Base-by-base conservation (phyloP, 108 stramenopile genomes). In the Cylindrotheca closterium region DNA sequence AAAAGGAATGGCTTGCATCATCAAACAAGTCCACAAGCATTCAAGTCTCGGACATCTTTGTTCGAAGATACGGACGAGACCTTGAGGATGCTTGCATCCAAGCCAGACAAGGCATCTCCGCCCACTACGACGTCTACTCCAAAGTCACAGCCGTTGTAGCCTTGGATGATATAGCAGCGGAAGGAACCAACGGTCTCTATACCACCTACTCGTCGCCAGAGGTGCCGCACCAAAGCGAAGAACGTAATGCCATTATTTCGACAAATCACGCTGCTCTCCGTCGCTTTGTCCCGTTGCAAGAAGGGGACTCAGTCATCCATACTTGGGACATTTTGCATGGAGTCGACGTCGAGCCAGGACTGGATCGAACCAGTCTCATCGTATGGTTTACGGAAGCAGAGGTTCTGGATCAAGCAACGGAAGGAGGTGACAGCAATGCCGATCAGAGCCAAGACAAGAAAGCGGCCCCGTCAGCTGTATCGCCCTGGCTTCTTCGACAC, bases 261-360 rank as follows among this genome's bases (percentile, higher is more conserved):
- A 79, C 80, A 47, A 82, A 82, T 59, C 77, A 82, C 58, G 78
- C 75, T 17, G 77, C 83, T 2, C 67, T 89, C 4, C 63, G 81
- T 22, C 53, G 77, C 30, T 89, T 76, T 55, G 84, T 89, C 54
- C 82, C 85, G 19, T 46, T 89, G 27, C 26, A 66, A 4, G 52
- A 32, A 25, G 88, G 88, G 2, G 85, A 89, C 65, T 83, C 70
- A 15, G 88, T 89, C 10, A 62, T 85, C 3, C 88, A 89, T 47
- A 79, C 88, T 3, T 89, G 73, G 67, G 85, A 89, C 60, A 70
- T 89, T 23, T 51, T 89, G 47, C 88, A 89, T 70, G 88, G 88
- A 8, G 88, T 89, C 8, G 85, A 89, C 51, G 77, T 88, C 4
- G 69, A 82, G 47, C 80, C 80, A 22, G 63, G 66, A 3, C 32